A percentile compares a stretch with the other conserved stretches of the same genome.
These are phyloP conservation scores for Eremothecium coryli DNA, from an alignment of 1,139 yeast genomes.

Conservation along the genomic window DNA sequence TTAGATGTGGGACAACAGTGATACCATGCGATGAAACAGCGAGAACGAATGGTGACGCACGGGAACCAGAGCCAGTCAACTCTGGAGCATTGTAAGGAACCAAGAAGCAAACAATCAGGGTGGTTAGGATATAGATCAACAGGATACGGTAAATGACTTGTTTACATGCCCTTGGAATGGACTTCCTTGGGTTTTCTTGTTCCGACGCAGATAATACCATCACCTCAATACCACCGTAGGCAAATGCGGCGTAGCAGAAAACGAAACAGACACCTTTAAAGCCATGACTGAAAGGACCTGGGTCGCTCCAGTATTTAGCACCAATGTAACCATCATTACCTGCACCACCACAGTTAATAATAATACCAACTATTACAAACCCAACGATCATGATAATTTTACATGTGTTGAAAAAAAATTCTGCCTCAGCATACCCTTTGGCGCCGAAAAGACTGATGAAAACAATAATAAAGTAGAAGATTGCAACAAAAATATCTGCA, in stretches of 20 bases:
- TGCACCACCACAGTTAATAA: conserved; percentile 58
- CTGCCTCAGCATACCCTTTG: conserved; percentile 67
- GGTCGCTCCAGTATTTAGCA: conserved; percentile 50
- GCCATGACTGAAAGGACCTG: conserved; percentile 43
- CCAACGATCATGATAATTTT: conserved; percentile 56
- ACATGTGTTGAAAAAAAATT: conserved; percentile 48
- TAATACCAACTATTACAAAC: conserved; percentile 53
- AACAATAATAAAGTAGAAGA: conserved; percentile 54
- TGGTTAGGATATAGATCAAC: conserved; percentile 47
- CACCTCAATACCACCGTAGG: conserved; percentile 77
- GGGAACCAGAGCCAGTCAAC: conserved; percentile 36
- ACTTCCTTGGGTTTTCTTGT: conserved; percentile 65
- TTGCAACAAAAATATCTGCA: conserved; percentile 57
- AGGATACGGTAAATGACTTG: conserved; percentile 66
- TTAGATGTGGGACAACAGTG: conserved; percentile 43
- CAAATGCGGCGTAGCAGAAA: conserved; percentile 77
- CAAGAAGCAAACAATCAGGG: conserved; percentile 51
- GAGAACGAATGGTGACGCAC: conserved; percentile 62
- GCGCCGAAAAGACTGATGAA: conserved; percentile 57
- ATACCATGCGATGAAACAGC: conserved; percentile 59
- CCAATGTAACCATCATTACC: conserved; percentile 56
- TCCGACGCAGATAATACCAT: conserved; percentile 88
- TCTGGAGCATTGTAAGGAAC: conserved; percentile 49
- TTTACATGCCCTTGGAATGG: conserved; percentile 64
- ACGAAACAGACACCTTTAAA: conserved; percentile 79